These are phyloP conservation scores for Iberis pinnata DNA, from an alignment of 345 rosid species.

Conservation along the genomic window DNA sequence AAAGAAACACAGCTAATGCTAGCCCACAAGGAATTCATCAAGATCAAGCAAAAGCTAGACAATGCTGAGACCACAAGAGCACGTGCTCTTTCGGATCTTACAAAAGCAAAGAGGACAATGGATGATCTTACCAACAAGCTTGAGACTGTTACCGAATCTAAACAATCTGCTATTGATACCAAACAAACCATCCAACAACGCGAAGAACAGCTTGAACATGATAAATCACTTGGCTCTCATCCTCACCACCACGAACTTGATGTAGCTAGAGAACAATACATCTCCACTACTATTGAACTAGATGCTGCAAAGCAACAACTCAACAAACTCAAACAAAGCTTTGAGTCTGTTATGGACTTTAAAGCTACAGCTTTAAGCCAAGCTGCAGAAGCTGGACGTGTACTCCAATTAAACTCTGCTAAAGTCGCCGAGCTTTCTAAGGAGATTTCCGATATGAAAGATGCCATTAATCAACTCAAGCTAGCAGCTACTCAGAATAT, in stretches of 20 bases:
- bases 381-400: constrained; percentile 59
- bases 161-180: constrained; percentile 37
- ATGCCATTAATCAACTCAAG: constrained; percentile 47
- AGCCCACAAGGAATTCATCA: constrained; percentile 38
- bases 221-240: constrained; percentile 35
- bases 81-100: constrained; percentile 47
- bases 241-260: constrained; percentile 46
- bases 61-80: constrained; percentile 37
- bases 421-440: constrained; percentile 45
- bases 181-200: constrained; percentile 41
- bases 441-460: constrained; percentile 56
- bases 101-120: constrained; percentile 39
- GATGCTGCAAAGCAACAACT: constrained; percentile 66
- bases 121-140: constrained; percentile 41
- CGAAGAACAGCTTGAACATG: constrained; percentile 52
- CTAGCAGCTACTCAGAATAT: constrained; percentile 42
- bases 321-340: constrained; percentile 61
- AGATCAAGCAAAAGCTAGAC: constrained; percentile 40
- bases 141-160: constrained; percentile 34
- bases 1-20: constrained; percentile 57
- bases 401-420: constrained; percentile 31
- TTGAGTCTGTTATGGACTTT: constrained; percentile 55
- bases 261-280: constrained; percentile 52
- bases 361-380: constrained; percentile 55
- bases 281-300: constrained; percentile 38